These are phyloP conservation scores for Fusarium burgessii DNA, from an alignment of 2,329 filamentous ascomycete species.

Conservation along the genomic window DNA sequence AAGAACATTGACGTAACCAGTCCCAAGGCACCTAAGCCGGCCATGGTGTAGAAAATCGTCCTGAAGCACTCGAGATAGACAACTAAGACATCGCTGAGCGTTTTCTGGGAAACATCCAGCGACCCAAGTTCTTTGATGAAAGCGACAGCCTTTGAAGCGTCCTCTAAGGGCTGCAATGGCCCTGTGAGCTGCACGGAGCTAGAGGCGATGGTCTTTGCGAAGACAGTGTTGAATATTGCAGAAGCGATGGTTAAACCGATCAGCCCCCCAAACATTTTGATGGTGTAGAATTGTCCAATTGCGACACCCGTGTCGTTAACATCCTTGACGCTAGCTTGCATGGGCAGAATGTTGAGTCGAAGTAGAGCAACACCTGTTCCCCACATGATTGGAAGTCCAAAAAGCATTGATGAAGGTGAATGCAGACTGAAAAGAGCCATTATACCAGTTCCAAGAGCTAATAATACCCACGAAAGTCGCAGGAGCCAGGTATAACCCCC, in stretches of 20 bases:
- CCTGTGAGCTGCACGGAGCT: background rate
- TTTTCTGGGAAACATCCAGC: background rate
- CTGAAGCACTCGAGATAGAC: conserved; percentile 5
- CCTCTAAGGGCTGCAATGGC: background rate
- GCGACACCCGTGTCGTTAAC: conserved; percentile 13
- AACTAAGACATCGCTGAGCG: background rate
- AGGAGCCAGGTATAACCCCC: conserved; percentile 18
- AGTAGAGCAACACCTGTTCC: conserved; percentile 13
- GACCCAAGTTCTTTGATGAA: conserved; percentile 20
- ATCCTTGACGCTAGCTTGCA: conserved; percentile 19
- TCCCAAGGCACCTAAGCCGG: conserved; percentile 1
- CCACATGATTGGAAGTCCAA: conserved; percentile 16
- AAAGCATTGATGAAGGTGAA: background rate
- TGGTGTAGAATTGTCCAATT: conserved; percentile 14
- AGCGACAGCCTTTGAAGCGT: conserved; percentile 4
- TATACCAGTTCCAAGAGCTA: conserved; percentile 4
- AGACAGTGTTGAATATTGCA: conserved; percentile 18
- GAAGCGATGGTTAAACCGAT: conserved; percentile 4
- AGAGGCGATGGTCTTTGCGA: background rate
- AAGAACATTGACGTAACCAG: conserved; percentile 10
- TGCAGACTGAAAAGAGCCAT: background rate
- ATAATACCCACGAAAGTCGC: conserved; percentile 2
- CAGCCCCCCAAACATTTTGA: conserved; percentile 17
- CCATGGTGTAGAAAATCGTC: conserved; percentile 17
- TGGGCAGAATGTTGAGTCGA: conserved; percentile 10